A percentile compares a stretch with the other conserved stretches of the same genome.
phyloP scores from a whole-genome alignment of 352 stramenopile genomes.

The Phytophthora capsici region DNA sequence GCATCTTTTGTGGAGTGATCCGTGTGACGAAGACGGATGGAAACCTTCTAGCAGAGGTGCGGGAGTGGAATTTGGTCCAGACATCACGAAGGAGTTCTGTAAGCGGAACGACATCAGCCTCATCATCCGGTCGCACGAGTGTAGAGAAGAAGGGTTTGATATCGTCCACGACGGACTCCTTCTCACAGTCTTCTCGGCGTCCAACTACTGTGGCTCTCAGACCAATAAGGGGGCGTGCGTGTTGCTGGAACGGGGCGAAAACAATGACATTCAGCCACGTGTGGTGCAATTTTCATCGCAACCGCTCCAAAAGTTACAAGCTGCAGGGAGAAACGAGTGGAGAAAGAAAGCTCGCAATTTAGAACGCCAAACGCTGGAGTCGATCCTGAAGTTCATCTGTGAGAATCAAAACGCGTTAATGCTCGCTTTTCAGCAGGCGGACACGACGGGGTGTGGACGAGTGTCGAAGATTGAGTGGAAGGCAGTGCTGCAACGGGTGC shows the following conservation, averaged over 20 bases:
- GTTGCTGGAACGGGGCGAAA: constrained; percentile 66
- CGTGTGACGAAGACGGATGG: constrained; percentile 68
- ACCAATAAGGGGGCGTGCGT: constrained; percentile 91
- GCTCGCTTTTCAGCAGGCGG: constrained; percentile 55
- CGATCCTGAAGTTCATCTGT: constrained; percentile 78
- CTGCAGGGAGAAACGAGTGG: constrained; percentile 79
- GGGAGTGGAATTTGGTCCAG: constrained; percentile 93
- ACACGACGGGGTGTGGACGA: constrained; percentile 41
- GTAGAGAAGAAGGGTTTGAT: constrained; percentile 91
- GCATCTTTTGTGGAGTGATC: constrained; percentile 93
- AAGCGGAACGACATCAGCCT: constrained; percentile 85
- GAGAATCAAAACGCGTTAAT: constrained; percentile 75
- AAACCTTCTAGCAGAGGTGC: constrained; percentile 80
- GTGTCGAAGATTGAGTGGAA: constrained; percentile 81
- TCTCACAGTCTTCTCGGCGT: constrained; percentile 93
- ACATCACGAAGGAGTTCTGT: constrained; percentile 93
- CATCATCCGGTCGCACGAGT: constrained; percentile 95
- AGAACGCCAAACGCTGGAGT: constrained; percentile 80
- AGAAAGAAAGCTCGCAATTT: constrained; percentile 75
- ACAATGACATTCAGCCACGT: constrained; percentile 87
- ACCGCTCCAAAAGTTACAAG: constrained; percentile 74
- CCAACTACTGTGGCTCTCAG: constrained; percentile 91
- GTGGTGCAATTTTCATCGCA: constrained; percentile 94
- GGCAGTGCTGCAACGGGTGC: constrained; percentile 52
- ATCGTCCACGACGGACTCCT: constrained; percentile 86